Conservation (phyloP, 2,329 filamentous ascomycete genomes). For the Trichoderma arundinaceum region DNA sequence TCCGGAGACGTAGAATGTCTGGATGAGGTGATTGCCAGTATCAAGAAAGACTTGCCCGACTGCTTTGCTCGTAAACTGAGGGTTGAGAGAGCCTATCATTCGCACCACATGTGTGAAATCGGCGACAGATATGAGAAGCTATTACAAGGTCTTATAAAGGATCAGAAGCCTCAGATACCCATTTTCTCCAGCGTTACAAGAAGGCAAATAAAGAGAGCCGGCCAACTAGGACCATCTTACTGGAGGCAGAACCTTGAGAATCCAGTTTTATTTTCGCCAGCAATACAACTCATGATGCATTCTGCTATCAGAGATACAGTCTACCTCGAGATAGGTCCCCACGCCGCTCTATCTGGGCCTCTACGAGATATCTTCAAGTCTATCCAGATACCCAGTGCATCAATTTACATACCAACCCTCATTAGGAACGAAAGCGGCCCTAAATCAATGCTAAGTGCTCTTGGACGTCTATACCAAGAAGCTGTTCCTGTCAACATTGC, state of each 20-base stretch:
- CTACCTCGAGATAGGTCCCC: constrained; percentile 39
- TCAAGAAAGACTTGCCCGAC: constrained; percentile 43
- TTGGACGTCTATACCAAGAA: constrained; percentile 34
- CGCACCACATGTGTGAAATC: constrained; percentile 36
- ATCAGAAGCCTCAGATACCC: constrained; percentile 45
- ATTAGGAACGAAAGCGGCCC: constrained; percentile 32
- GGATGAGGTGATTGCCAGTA: constrained; percentile 42
- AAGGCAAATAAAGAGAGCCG: background rate
- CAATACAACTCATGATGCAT: constrained; percentile 30
- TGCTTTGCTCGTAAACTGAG: constrained; percentile 52
- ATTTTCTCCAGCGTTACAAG: constrained; percentile 41
- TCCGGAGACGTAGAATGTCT: constrained; percentile 53
- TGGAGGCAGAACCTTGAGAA: constrained; percentile 33
- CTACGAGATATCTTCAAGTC: constrained; percentile 36
- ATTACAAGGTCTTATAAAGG: background rate
- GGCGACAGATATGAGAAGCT: constrained; percentile 16
- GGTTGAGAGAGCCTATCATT: constrained; percentile 58
- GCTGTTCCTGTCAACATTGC: constrained; percentile 32
- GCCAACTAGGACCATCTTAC: constrained; percentile 24
- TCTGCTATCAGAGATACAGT: constrained; percentile 17
- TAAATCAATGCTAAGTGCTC: constrained; percentile 30
- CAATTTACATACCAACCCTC: constrained; percentile 34
- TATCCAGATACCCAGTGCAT: constrained; percentile 8
- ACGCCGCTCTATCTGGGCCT: constrained; percentile 38
- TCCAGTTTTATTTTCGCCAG: constrained; percentile 31